A percentile compares a stretch with the other conserved stretches of the same genome.
phyloP scores from a whole-genome alignment of 2,329 filamentous ascomycete genomes.

The Fusarium lateritium region DNA sequence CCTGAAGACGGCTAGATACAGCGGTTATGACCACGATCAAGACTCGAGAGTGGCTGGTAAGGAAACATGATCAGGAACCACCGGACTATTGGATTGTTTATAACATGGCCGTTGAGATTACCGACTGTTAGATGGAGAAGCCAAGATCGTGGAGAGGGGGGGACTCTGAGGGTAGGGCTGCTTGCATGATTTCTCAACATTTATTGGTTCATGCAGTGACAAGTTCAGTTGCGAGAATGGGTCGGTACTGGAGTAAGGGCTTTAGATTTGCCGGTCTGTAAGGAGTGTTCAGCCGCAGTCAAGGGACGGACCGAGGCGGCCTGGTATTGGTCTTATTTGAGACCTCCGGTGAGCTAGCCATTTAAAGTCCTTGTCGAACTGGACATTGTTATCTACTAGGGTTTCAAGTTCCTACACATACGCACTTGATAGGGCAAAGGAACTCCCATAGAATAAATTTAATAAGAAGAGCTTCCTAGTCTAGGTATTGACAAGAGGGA shows the following conservation, averaged over 20 bases:
- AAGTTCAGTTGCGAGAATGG: background rate
- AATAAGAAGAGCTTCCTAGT: no score
- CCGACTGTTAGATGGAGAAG: background rate
- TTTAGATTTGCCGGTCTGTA: constrained; percentile 4
- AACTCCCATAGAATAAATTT: no score
- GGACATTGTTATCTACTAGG: no score
- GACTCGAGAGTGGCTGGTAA: no score
- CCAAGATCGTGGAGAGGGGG: background rate
- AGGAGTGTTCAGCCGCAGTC: constrained; percentile 27
- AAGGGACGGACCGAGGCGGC: constrained; percentile 41
- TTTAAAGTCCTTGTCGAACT: no score
- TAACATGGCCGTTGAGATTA: background rate
- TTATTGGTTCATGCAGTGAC: constrained; percentile 1
- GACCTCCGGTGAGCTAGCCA: constrained; percentile 13
- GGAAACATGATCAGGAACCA: no score
- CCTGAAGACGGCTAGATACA: background rate
- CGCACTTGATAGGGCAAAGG: no score
- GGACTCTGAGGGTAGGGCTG: background rate
- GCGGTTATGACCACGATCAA: no score
- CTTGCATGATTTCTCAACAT: background rate
- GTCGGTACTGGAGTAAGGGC: constrained; percentile 7
- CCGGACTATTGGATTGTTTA: background rate
- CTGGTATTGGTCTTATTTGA: constrained; percentile 12
- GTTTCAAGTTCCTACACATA: no score
- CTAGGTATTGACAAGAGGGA: no score